Evolutionary conservation across 2,329 filamentous ascomycete species (phyloP), one percentile per base, ranked within the genome.

Genomic region (Alternaria gaisen): DNA sequence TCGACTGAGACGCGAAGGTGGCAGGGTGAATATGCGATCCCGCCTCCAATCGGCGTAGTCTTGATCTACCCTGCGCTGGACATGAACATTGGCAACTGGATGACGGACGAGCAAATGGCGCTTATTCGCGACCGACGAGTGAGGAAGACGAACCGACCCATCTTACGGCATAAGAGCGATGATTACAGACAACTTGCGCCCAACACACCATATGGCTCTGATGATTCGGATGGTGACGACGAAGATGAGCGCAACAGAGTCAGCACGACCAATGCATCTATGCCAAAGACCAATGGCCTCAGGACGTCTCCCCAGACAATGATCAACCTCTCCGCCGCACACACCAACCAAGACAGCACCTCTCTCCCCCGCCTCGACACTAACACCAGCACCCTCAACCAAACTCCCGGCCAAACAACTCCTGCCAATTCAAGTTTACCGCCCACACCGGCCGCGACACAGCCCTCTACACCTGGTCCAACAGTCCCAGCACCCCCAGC

Each of bases 61-160:
- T 84, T 97, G 50, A 89, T 96, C 60, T 99, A 99, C 72, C 95
- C 95, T 0, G 90, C 90, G 0, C 82, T 99, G 60, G 95, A 98
- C 72, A 93, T 98, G 91, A 97, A 97, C 72, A 98, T 98, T 67
- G 93, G 93, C 38, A 97, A 94, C 78, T 99, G 95, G 95, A 98
- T 99, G 94, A 94, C 92, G 0, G 94, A 98, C 71, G 94, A 98
- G 77, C 94, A 99, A 76, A 97, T 98, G 92, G 88, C 92, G 0
- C 82, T 99, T 62, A 97, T 99, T 65, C 90, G 93, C 66, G 94
- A 97, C 65, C 88, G 93, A 11, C 87, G 88, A 59, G 89, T 89
- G 75, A 87, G 93, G 24, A 90, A 89, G 69, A 93, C 90, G 1
- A 97, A 97, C 73, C 86, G 86, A 58, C 86, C 88, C 26, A 91